phyloP scores from a whole-genome alignment of 192 early-diverging fungal genomes.

The Gonapodya prolifera region DNA sequence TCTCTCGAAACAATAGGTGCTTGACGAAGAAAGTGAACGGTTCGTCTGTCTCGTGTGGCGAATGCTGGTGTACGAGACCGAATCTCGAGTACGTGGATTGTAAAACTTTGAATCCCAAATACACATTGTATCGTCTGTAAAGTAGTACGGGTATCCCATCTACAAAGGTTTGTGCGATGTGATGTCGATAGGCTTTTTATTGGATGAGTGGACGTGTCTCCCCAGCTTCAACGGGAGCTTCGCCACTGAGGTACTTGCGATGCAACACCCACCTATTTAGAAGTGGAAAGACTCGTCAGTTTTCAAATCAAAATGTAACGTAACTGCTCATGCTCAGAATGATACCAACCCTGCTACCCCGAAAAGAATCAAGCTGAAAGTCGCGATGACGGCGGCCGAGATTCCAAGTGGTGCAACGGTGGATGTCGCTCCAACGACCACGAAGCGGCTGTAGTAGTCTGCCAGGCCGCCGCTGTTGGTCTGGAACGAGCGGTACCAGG shows the following conservation, averaged over 20 bases:
- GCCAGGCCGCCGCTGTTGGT: neutral
- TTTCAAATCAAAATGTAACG: too few relatives aligned
- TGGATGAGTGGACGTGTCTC: neutral
- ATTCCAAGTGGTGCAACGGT: neutral
- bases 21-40: conserved; percentile 75
- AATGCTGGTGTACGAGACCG: conserved; percentile 74
- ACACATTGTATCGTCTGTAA: neutral
- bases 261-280: too few relatives aligned
- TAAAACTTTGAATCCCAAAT: neutral
- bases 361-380: neutral
- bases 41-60: conserved; percentile 88
- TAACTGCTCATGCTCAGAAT: too few relatives aligned
- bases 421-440: neutral
- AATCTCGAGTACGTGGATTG: conserved; percentile 42
- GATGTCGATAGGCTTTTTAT: neutral
- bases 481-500: neutral
- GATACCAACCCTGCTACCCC: neutral
- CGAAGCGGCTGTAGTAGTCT: neutral
- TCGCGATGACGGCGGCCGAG: neutral
- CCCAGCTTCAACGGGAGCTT: too few relatives aligned
- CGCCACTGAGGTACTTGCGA: neutral
- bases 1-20: conserved; percentile 30
- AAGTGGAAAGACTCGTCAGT: too few relatives aligned
- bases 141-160: too few relatives aligned
- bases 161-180: too few relatives aligned